Base-by-base conservation (phyloP, 371 early-diverging fungal species). In the Mortierella sp. region DNA sequence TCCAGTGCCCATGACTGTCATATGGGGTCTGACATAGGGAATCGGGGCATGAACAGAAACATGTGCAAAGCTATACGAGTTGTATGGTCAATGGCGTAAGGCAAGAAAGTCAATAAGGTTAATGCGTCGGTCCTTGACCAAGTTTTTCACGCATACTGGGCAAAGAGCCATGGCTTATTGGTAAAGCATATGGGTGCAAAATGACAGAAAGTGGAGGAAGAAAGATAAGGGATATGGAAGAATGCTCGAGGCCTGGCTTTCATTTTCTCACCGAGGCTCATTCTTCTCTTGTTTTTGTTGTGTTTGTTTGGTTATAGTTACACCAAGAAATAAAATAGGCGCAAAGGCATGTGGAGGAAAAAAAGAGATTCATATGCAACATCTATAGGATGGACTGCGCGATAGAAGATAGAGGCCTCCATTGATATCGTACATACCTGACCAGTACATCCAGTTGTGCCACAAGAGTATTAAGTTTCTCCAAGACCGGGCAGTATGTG, bases 391-490 rank as follows among this genome's bases (percentile, higher is more conserved):
- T 31, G 16, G 31, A 31, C 22, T 61, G 61, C 34, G 19, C 2
- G 22, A 61, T 22, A 37, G 10, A 34, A 9, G 22, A 61, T 22
- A 37, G 10, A 34, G 10, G 61, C 34, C 16, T 7, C 19, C 22
- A 19, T n/a, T 22, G 68, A 16, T 37, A 19, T 64, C 22, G 16
- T 34, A 31, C 67, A 45, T 86, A 90, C 91, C 90, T 90, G 41
- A 94, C 88, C 48, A 98, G 86, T 5, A 97, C 96, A 87, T 98
- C 98, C 78, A 99, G 72, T 71, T 96, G 94, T 22, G 96, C 95
- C 6, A 97, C 77, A 0, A 91, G 75, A 44, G 88, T 90, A 74
- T 96, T 96, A 19, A 97, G 87, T 31, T 79, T 69, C 83, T 97
- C 97, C 41, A 98, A 85, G 11, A 93, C 89, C 5, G 95, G 92